These are phyloP conservation scores for Pichia sp. DNA, from an alignment of 1,139 yeast species.

Conservation along the genomic window DNA sequence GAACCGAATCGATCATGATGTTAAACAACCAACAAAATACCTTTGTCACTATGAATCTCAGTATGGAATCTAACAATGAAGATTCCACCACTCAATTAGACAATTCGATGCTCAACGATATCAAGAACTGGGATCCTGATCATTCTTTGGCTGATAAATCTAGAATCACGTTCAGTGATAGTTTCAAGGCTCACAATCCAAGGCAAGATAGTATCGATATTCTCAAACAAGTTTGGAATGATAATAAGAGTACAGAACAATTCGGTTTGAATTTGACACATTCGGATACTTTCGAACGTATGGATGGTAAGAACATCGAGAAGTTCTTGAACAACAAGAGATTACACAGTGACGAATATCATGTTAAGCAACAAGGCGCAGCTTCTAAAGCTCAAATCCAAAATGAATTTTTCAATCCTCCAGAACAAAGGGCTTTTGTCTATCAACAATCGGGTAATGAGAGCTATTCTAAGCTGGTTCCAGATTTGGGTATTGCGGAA, in stretches of 20 bases:
- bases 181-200: neutral
- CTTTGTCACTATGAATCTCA: neutral
- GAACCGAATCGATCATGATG: neutral
- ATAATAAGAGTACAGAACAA: conserved; percentile 22
- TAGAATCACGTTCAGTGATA: neutral
- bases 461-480: conserved; percentile 20
- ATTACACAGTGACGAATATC: conserved; percentile 30
- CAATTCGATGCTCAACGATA: conserved; percentile 24
- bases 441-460: conserved; percentile 16
- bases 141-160: conserved; percentile 5
- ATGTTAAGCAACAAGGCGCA: conserved; percentile 27
- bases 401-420: conserved; percentile 12
- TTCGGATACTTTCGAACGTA: conserved; percentile 17
- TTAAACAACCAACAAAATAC: neutral
- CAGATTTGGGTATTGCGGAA: conserved; percentile 24
- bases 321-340: conserved; percentile 27
- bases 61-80: neutral
- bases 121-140: conserved; percentile 27
- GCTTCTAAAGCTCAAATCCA: conserved; percentile 20
- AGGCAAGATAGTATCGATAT: conserved; percentile 13
- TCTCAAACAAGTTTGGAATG: conserved; percentile 35
- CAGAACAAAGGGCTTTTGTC: conserved; percentile 23
- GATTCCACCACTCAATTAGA: conserved; percentile 9
- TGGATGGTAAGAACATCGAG: conserved; percentile 28
- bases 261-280: conserved; percentile 11